phyloP scores from a whole-genome alignment of 2,329 filamentous ascomycete genomes.

The Aspergillus sojae region DNA sequence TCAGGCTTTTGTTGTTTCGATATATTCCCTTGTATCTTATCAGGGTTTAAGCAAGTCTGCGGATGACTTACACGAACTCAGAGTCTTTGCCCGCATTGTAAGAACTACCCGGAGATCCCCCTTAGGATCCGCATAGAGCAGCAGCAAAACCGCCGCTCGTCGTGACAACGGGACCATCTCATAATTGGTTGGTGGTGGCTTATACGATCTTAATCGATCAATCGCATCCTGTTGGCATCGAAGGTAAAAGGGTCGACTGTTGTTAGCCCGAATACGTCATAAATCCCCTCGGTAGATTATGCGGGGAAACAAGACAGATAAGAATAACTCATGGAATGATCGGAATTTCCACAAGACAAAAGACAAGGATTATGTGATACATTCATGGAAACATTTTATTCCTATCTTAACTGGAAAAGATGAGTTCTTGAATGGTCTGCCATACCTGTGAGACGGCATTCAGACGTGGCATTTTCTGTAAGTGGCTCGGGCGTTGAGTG shows the following conservation, averaged over 20 bases:
- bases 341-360: background rate
- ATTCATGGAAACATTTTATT: background rate
- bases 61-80: slow-evolving; percentile 57
- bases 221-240: slow-evolving; percentile 51
- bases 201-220: slow-evolving; percentile 58
- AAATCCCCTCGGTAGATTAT: background rate
- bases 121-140: slow-evolving; percentile 80
- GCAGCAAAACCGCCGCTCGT: slow-evolving; percentile 82
- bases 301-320: background rate
- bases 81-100: slow-evolving; percentile 61
- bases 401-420: background rate
- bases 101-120: slow-evolving; percentile 74
- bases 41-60: no score
- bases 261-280: slow-evolving; percentile 1
- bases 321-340: background rate
- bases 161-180: slow-evolving; percentile 60
- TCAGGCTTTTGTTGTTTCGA: background rate
- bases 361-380: background rate
- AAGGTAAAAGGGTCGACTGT: background rate
- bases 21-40: background rate
- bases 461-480: slow-evolving; percentile 15
- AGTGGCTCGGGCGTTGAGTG: slow-evolving; percentile 3
- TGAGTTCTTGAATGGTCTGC: background rate
- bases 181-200: slow-evolving; percentile 61
- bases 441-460: slow-evolving; percentile 20